phyloP scores from a whole-genome alignment of 495 filamentous ascomycete species.

The Articulospora tetracladia region DNA sequence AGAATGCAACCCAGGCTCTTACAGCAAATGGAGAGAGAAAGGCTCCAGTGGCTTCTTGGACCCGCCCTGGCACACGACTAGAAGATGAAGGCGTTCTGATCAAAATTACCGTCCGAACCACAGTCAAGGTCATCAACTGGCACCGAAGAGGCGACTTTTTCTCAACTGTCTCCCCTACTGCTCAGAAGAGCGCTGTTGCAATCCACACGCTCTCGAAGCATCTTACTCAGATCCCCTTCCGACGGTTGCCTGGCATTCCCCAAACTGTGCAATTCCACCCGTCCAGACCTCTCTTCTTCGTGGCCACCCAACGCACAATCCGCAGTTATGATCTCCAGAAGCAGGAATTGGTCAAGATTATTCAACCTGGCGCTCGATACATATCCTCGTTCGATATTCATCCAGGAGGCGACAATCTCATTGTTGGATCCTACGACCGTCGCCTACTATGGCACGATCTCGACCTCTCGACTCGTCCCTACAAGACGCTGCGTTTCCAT shows the following conservation, averaged over 20 bases:
- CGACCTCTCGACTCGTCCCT: slow-evolving; percentile 82
- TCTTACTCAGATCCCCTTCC: slow-evolving; percentile 90
- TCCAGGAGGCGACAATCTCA: slow-evolving; percentile 87
- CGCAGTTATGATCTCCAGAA: slow-evolving; percentile 87
- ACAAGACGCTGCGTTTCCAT: slow-evolving; percentile 95
- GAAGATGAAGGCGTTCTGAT: slow-evolving; percentile 74
- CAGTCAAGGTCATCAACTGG: slow-evolving; percentile 89
- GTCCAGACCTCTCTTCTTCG: slow-evolving; percentile 86
- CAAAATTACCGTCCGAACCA: slow-evolving; percentile 72
- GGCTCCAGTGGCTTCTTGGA: slow-evolving; percentile 75
- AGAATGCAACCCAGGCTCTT: slow-evolving; percentile 51
- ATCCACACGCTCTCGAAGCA: slow-evolving; percentile 96
- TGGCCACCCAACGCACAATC: slow-evolving; percentile 88
- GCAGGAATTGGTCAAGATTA: slow-evolving; percentile 83
- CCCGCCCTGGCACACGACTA: slow-evolving; percentile 68
- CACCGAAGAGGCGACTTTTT: slow-evolving; percentile 95
- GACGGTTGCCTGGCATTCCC: slow-evolving; percentile 75
- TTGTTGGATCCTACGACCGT: slow-evolving; percentile 90
- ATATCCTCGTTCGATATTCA: slow-evolving; percentile 93
- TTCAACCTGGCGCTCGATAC: slow-evolving; percentile 92
- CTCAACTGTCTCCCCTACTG: slow-evolving; percentile 78
- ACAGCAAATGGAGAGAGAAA: slow-evolving; percentile 64
- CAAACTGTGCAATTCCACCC: slow-evolving; percentile 95
- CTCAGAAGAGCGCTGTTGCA: slow-evolving; percentile 77
- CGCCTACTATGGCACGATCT: slow-evolving; percentile 96